phyloP scores from a whole-genome alignment of 1,284 basidiomycete species.

The Sparassis latifolia region DNA sequence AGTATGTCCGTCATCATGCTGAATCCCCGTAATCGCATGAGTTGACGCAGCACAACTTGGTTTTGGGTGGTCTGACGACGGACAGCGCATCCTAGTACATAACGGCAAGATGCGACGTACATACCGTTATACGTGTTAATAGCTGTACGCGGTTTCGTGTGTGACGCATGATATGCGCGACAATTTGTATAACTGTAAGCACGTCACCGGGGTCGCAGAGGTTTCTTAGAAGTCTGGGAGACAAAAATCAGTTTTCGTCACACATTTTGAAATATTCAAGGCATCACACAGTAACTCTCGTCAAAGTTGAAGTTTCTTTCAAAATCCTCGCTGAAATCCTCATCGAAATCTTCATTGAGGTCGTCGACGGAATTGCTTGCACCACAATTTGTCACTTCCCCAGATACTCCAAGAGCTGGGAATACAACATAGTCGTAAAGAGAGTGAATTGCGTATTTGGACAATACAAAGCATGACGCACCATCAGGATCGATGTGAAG shows the following conservation, averaged over 20 bases:
- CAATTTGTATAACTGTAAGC: slow-evolving; percentile 80
- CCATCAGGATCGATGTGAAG: slow-evolving; percentile 78
- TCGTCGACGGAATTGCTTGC: slow-evolving; percentile 88
- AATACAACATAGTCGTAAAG: slow-evolving; percentile 22
- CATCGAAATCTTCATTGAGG: slow-evolving; percentile 89
- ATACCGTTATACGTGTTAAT: slow-evolving; percentile 79
- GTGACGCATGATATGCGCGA: slow-evolving; percentile 89
- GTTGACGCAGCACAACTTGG: slow-evolving; percentile 68
- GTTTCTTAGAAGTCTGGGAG: no score
- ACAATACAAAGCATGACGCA: slow-evolving; percentile 26
- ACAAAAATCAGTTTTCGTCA: no score
- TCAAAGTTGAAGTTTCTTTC: no score
- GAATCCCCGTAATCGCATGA: slow-evolving; percentile 93
- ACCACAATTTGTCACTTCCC: slow-evolving; percentile 77
- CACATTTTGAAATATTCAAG: no score
- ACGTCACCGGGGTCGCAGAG: no score
- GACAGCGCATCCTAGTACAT: neutral
- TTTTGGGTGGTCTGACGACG: slow-evolving; percentile 73
- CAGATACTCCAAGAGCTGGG: slow-evolving; percentile 85
- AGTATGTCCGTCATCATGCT: slow-evolving; percentile 88
- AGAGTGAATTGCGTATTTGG: neutral
- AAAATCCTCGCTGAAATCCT: slow-evolving; percentile 70
- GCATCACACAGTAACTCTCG: no score
- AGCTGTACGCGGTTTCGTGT: slow-evolving; percentile 83
- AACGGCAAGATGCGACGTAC: neutral